phyloP scores from a whole-genome alignment of 495 filamentous ascomycete species.

The Penicillium pancosmium region DNA sequence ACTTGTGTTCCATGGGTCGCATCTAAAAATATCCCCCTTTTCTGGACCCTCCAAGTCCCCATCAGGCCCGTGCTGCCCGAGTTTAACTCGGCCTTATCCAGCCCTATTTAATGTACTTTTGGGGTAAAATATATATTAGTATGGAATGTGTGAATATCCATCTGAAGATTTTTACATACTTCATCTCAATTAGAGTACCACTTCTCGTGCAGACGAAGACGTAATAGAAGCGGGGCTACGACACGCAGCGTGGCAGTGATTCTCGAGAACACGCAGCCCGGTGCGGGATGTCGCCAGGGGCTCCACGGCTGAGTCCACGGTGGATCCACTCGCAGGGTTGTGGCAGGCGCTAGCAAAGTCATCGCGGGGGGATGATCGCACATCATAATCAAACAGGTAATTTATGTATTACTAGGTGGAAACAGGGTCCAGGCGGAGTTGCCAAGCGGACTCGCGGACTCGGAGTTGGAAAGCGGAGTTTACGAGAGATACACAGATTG shows the following conservation, averaged over 20 bases:
- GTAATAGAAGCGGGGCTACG: background rate
- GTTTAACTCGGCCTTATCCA: slow-evolving; percentile 3
- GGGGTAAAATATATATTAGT: background rate
- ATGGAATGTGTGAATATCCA: background rate
- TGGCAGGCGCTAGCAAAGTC: slow-evolving; percentile 20
- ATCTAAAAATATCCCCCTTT: slow-evolving; percentile 21
- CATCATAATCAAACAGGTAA: slow-evolving; percentile 32
- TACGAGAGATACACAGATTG: background rate
- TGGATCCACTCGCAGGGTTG: slow-evolving; percentile 17
- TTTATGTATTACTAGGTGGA: slow-evolving; percentile 14
- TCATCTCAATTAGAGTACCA: background rate
- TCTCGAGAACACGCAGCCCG: slow-evolving; percentile 2
- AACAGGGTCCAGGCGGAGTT: background rate
- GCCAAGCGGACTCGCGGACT: background rate
- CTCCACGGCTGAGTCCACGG: slow-evolving; percentile 16
- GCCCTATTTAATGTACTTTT: background rate
- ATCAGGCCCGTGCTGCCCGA: slow-evolving; percentile 10
- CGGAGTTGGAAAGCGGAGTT: slow-evolving; percentile 1
- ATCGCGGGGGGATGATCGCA: slow-evolving; percentile 32
- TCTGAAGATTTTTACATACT: background rate
- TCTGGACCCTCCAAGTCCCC: background rate
- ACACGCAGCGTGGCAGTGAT: slow-evolving; percentile 3
- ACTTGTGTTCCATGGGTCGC: slow-evolving; percentile 12
- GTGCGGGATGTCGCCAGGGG: slow-evolving; percentile 22
- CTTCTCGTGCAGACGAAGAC: background rate